These are phyloP conservation scores for Podaxis rugospora DNA, from an alignment of 768 basidiomycete genomes.

Conservation along the genomic window DNA sequence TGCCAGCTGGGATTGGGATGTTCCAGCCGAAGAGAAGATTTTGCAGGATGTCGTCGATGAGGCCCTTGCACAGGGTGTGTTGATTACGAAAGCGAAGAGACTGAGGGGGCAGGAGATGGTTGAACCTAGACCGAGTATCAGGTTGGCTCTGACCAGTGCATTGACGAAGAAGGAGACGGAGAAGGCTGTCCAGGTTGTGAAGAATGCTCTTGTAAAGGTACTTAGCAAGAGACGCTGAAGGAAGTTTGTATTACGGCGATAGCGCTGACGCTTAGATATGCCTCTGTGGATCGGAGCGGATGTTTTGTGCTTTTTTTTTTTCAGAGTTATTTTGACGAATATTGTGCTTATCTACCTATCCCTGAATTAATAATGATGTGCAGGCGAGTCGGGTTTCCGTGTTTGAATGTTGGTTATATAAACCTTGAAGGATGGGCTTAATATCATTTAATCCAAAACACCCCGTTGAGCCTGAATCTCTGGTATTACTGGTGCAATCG, in stretches of 20 bases:
- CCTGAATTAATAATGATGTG: neutral
- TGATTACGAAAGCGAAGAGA: constrained; percentile 82
- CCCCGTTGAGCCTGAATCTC: neutral
- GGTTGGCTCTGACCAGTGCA: constrained; percentile 75
- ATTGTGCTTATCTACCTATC: neutral
- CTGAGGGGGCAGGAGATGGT: constrained; percentile 79
- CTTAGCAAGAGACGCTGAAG: constrained; percentile 51
- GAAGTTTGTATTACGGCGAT: neutral
- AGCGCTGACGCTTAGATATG: neutral
- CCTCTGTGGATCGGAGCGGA: neutral
- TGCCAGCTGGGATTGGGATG: constrained; percentile 48
- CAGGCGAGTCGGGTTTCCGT: neutral
- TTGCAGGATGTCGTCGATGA: constrained; percentile 95
- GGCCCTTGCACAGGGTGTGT: constrained; percentile 71
- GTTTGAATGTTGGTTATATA: too few relatives aligned
- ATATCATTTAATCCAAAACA: too few relatives aligned
- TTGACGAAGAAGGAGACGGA: constrained; percentile 88
- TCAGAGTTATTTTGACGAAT: neutral
- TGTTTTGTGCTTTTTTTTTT: neutral
- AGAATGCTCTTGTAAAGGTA: constrained; percentile 70
- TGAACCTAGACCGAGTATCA: constrained; percentile 80
- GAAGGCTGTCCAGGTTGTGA: constrained; percentile 76
- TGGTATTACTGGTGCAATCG: neutral
- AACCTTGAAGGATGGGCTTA: too few relatives aligned
- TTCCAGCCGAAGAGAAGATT: constrained; percentile 67